Conservation (phyloP, 805 yeast species). For the Nakazawaea ishiwadae region DNA sequence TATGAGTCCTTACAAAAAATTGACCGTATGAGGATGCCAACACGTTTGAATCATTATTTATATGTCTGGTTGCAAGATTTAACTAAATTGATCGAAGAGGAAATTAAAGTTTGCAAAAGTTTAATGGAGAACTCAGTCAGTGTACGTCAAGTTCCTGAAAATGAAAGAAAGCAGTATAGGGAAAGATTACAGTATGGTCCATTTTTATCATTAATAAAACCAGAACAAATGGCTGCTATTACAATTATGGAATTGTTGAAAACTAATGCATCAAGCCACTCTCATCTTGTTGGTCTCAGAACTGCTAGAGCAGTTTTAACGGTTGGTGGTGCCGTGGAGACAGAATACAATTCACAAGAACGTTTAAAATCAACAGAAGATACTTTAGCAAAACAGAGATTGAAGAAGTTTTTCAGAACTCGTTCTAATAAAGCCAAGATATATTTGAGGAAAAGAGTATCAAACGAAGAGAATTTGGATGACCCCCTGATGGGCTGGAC, state of each 20-base stretch:
- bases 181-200: constrained; percentile 67
- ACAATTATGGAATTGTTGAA: constrained; percentile 80
- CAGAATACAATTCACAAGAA: constrained; percentile 73
- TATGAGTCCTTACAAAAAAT: constrained; percentile 66
- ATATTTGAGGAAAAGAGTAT: not conserved
- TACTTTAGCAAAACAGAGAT: constrained; percentile 7
- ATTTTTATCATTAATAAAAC: constrained; percentile 62
- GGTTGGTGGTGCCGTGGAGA: constrained; percentile 80
- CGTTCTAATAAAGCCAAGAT: constrained; percentile 12
- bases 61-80: constrained; percentile 82
- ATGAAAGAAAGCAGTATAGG: constrained; percentile 16
- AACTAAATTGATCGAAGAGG: constrained; percentile 66
- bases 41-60: constrained; percentile 64
- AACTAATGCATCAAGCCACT: constrained; percentile 69
- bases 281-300: constrained; percentile 68
- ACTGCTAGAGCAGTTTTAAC: constrained; percentile 76
- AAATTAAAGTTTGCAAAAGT: constrained; percentile 50
- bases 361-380: constrained; percentile 53
- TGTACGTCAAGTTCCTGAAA: constrained; percentile 18
- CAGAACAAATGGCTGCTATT: constrained; percentile 79
- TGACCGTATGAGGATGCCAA: constrained; percentile 42
- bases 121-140: constrained; percentile 26
- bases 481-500: constrained; percentile 43
- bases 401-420: constrained; percentile 13
- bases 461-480: not conserved